phyloP scores from a whole-genome alignment of 1,284 basidiomycete species.

The Moniliophthora roreri region DNA sequence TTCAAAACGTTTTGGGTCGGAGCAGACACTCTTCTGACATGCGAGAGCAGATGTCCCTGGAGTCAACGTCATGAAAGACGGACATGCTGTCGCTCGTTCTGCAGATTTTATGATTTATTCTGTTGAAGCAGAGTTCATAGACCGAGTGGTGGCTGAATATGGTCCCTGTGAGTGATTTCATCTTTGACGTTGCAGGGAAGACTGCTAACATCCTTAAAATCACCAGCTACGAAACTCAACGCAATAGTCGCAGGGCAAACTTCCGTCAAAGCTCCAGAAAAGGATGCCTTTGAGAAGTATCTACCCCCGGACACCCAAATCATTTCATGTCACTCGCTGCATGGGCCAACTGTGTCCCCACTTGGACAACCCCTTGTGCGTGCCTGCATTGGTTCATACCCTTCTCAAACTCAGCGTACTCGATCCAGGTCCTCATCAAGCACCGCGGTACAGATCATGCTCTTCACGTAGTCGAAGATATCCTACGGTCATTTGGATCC shows the following conservation, averaged over 20 bases:
- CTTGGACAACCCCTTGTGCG: slow-evolving; percentile 88
- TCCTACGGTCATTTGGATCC: slow-evolving; percentile 82
- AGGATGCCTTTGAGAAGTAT: slow-evolving; percentile 85
- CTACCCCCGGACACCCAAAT: slow-evolving; percentile 88
- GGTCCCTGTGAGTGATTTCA: slow-evolving; percentile 75
- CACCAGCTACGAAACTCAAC: slow-evolving; percentile 90
- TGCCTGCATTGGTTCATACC: neutral
- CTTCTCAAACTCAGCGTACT: neutral
- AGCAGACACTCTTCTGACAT: slow-evolving; percentile 9
- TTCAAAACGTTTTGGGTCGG: neutral
- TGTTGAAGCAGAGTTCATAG: slow-evolving; percentile 92
- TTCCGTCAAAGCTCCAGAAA: slow-evolving; percentile 95
- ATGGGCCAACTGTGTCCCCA: slow-evolving; percentile 90
- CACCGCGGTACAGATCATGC: slow-evolving; percentile 81
- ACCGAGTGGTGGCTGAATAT: slow-evolving; percentile 81
- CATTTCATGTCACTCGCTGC: slow-evolving; percentile 92
- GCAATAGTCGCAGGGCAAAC: slow-evolving; percentile 96
- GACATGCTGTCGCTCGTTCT: slow-evolving; percentile 81
- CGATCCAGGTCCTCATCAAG: slow-evolving; percentile 79
- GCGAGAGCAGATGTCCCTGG: slow-evolving; percentile 44
- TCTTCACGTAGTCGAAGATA: slow-evolving; percentile 78
- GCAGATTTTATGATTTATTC: slow-evolving; percentile 92
- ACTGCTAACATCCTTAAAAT: neutral
- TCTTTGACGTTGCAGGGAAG: neutral
- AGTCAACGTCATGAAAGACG: slow-evolving; percentile 73